Base-by-base conservation (phyloP, 148 eudicot genomes). In the Arbutus unedo region DNA sequence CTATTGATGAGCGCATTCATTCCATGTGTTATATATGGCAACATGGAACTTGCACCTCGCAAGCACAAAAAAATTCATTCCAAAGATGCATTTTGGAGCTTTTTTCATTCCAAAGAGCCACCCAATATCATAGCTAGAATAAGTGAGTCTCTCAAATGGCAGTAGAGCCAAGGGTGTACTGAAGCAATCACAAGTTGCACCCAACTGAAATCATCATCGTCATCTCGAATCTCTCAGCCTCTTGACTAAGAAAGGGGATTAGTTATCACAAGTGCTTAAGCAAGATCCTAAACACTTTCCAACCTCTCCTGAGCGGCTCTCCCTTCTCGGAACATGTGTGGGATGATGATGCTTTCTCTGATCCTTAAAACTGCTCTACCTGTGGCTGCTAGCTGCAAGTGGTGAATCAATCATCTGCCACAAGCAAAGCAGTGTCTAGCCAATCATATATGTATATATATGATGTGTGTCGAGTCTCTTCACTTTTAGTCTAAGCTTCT, bases 201-300 rank as follows among this genome's bases (percentile, higher is more conserved):
- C 66, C 74, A 71, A 74, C 81, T 89, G 76, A 85, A 82, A 49
- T 81, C 87, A 21, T 84, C 88, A 47, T 76, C 85, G 38, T 31
- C 1, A 44, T 68, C 79, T 25, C 79, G 70, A 41, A 10, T 81
- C 8, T 38, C 82, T 0, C 79, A 81, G 67, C 86, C 85, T 55
- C 87, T 89, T 6, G 90, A 89, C 57, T 86, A 67, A 62, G 83
- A 87, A 3, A 87, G 79, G 80, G 91, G 49, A 83, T 89, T 68
- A 85, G 87, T 8, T 78, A 79, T 57, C 90, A 84, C 84, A 86
- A 84, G 84, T n/a, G 77, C 57, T 45, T 87, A 54, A 87, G 59
- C 76, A 89, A 82, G 84, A 82, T 89, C 53, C 79, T 78, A 74
- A 86, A 44, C 47, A 76, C 87, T 79, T 76, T 87, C 80, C 81